phyloP scores from a whole-genome alignment of 2,329 filamentous ascomycete genomes.

The Teratosphaeria nubilosa region DNA sequence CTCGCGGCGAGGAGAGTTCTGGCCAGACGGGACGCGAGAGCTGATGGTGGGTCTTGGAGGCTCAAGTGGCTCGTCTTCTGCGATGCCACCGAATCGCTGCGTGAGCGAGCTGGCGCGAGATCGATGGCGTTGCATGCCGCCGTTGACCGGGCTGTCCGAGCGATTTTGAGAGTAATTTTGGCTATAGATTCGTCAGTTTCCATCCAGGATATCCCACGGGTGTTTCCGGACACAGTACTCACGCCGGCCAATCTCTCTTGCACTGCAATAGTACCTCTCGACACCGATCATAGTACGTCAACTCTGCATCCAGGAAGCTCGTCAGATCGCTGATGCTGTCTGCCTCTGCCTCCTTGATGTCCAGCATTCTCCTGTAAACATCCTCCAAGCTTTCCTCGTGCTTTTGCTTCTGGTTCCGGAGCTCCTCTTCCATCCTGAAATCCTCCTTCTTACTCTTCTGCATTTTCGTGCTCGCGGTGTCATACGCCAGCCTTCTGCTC shows the following conservation, averaged over 20 bases:
- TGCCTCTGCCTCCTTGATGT: slow-evolving; percentile 83
- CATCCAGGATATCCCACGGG: neutral
- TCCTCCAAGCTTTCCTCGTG: slow-evolving; percentile 94
- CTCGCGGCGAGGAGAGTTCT: slow-evolving; percentile 32
- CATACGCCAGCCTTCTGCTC: slow-evolving; percentile 76
- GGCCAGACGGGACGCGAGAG: slow-evolving; percentile 33
- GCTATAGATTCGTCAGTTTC: neutral
- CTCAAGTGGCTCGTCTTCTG: slow-evolving; percentile 45
- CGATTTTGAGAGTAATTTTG: slow-evolving; percentile 11
- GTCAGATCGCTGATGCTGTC: slow-evolving; percentile 74
- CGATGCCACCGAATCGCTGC: slow-evolving; percentile 46
- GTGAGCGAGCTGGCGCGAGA: slow-evolving; percentile 53
- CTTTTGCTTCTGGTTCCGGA: slow-evolving; percentile 83
- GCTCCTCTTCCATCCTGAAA: slow-evolving; percentile 84
- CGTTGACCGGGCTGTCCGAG: slow-evolving; percentile 21
- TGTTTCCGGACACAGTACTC: slow-evolving; percentile 31
- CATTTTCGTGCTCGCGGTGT: slow-evolving; percentile 80
- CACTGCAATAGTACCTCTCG: slow-evolving; percentile 67
- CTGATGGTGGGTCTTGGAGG: slow-evolving; percentile 46
- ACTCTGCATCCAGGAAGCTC: slow-evolving; percentile 74
- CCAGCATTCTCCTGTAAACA: slow-evolving; percentile 83
- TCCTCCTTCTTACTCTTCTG: slow-evolving; percentile 91
- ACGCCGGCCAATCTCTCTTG: slow-evolving; percentile 58
- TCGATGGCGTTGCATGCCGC: slow-evolving; percentile 34
- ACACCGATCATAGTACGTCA: slow-evolving; percentile 85